Evolutionary conservation across 495 filamentous ascomycete species (phyloP), one percentile per base, ranked within the genome.

Genomic region (Trichocladium antarcticum): DNA sequence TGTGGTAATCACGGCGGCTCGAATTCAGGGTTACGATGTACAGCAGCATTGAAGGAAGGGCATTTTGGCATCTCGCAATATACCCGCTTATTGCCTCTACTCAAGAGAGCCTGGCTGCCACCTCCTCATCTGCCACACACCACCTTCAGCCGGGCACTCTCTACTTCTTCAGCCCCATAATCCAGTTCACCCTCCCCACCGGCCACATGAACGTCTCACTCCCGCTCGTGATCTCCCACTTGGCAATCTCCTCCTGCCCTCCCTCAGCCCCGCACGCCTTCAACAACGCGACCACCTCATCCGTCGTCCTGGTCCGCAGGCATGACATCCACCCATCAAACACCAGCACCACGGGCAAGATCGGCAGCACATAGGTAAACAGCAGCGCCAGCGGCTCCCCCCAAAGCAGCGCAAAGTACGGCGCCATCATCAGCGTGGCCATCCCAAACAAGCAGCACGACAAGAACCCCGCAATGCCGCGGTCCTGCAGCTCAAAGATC

Each of bases 401-500:
- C 79, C 78, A 81, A 8, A 57, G 19, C 14, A 54, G 42, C 27
- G 79, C 80, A 64, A 75, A 78, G 47, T 74, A 78, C 0, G 76
- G 76, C 12, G 79, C 78, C 34, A 75, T 60, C 27, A 76, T 42
- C 28, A 79, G 56, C 40, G 80, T 68, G 36, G 72, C 69, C 27
- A 77, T 54, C 16, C 78, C 75, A 57, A 83, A 69, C 21, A 76
- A 47, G 17, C 72, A 56, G 35, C 81, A 73, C 7, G 75, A 69
- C 0, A 83, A 21, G 21, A 84, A 62, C 24, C 73, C 75, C 4
- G 65, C 65, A 1, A 77, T 28, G 2, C 68, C 63, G 4, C 83
- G 77, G 36, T 77, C 74, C 58, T 87, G 82, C 10, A 89, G 73
- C 61, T 89, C 84, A 48, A 87, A 79, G 49, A 89, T 87, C 3